A percentile compares a stretch with the other conserved stretches of the same genome.
Conservation (phyloP, 768 basidiomycete genomes). For the Boletus rubescentipes region DNA sequence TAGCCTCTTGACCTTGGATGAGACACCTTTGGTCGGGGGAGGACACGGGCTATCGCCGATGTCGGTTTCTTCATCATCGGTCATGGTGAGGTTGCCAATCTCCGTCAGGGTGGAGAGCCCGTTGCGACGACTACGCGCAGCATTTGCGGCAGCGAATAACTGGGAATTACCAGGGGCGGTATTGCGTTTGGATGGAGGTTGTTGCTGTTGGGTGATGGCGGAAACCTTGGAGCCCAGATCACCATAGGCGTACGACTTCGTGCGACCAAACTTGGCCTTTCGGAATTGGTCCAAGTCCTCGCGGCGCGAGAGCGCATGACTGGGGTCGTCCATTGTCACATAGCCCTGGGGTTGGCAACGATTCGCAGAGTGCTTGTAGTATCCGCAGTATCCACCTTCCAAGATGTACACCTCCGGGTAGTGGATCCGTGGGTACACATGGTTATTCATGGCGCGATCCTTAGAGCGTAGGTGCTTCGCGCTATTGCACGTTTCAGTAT, state of each 20-base stretch:
- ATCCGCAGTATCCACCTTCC: slow-evolving; percentile 93
- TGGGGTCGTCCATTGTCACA: slow-evolving; percentile 93
- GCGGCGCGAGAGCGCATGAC: slow-evolving; percentile 72
- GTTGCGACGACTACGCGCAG: slow-evolving; percentile 62
- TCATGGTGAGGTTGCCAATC: slow-evolving; percentile 58
- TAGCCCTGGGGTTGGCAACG: slow-evolving; percentile 84
- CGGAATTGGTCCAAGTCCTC: slow-evolving; percentile 93
- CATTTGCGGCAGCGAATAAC: slow-evolving; percentile 69
- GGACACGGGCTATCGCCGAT: slow-evolving; percentile 89
- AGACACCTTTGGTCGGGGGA: slow-evolving; percentile 59
- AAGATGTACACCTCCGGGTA: slow-evolving; percentile 97
- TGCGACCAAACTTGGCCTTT: slow-evolving; percentile 81
- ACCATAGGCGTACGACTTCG: slow-evolving; percentile 92
- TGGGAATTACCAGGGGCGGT: slow-evolving; percentile 59
- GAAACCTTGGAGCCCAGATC: slow-evolving; percentile 53
- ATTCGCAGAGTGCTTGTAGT: slow-evolving; percentile 64
- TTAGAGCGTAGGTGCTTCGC: slow-evolving; percentile 91
- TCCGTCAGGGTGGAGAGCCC: slow-evolving; percentile 65
- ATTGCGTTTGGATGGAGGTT: slow-evolving; percentile 57
- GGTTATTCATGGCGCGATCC: slow-evolving; percentile 87
- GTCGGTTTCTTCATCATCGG: slow-evolving; percentile 77
- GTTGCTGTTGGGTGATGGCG: slow-evolving; percentile 35
- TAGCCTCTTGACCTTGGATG: slow-evolving; percentile 59
- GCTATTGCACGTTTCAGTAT: slow-evolving; percentile 40
- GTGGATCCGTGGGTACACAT: slow-evolving; percentile 86